Conservation (phyloP, 305 asterid species). For the Salvia sclarea region DNA sequence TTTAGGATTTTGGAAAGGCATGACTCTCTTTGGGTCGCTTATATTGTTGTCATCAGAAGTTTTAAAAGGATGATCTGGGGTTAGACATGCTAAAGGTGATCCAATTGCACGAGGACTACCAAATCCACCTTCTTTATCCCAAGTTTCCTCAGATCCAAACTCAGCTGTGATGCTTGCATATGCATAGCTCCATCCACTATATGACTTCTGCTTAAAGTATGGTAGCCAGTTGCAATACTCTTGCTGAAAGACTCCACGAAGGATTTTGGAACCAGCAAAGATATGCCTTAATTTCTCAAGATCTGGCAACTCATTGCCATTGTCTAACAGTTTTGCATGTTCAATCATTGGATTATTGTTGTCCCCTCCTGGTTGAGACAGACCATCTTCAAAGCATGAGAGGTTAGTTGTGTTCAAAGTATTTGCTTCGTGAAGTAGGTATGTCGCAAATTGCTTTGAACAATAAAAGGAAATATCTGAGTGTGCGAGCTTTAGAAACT, state of each 20-base stretch:
- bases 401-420: conserved; percentile 36
- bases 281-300: conserved; percentile 58
- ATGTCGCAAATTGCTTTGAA: conserved; percentile 64
- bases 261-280: conserved; percentile 54
- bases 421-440: conserved; percentile 63
- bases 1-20: conserved; percentile 73
- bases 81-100: conserved; percentile 83
- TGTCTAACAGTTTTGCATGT: conserved; percentile 38
- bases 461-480: conserved; percentile 58
- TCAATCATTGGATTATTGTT: conserved; percentile 41
- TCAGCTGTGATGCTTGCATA: conserved; percentile 64
- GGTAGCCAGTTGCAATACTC: conserved; percentile 62
- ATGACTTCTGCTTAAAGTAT: conserved; percentile 54
- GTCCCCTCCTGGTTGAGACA: conserved; percentile 39
- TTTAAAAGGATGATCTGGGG: conserved; percentile 87
- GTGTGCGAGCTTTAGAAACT: conserved; percentile 49
- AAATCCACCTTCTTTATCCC: conserved; percentile 63
- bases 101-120: conserved; percentile 74
- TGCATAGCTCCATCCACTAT: conserved; percentile 70
- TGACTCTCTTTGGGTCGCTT: conserved; percentile 43
- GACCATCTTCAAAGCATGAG: conserved; percentile 49
- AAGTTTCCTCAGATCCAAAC: conserved; percentile 65
- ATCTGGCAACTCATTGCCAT: conserved; percentile 40
- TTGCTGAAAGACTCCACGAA: conserved; percentile 54
- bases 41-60: conserved; percentile 55